phyloP scores from a whole-genome alignment of 768 basidiomycete genomes.

The Rhodotorula kratochvilovae region DNA sequence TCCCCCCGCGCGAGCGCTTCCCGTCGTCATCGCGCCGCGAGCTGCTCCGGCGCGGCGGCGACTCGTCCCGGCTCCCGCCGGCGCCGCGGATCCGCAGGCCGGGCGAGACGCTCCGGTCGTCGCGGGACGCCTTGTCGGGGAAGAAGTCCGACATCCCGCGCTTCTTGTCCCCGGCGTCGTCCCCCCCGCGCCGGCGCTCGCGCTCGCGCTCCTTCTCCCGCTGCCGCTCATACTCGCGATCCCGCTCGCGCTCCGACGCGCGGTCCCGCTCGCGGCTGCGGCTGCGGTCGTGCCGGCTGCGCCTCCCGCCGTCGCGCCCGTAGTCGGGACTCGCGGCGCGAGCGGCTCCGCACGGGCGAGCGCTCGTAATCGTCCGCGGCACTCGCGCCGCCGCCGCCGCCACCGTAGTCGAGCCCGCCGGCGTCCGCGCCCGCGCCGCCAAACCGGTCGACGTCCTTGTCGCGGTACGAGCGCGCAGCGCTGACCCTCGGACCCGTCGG shows the following conservation, averaged over 20 bases:
- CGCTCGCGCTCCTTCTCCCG: conserved; percentile 16
- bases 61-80: neutral
- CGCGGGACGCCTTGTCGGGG: conserved; percentile 7
- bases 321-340: conserved; percentile 7
- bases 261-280: conserved; percentile 8
- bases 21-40: conserved; percentile 6
- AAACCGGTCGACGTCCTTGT: conserved; percentile 36
- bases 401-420: conserved; percentile 36
- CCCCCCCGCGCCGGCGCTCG: neutral
- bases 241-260: conserved; percentile 8
- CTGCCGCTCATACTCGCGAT: conserved; percentile 22
- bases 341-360: conserved; percentile 9
- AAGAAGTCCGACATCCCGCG: conserved; percentile 20
- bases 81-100: conserved; percentile 18
- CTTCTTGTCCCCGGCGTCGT: neutral
- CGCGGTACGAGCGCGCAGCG: conserved; percentile 19
- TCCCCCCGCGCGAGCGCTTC: neutral
- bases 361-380: neutral
- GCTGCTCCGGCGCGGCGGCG: neutral
- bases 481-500: conserved; percentile 3
- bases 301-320: neutral
- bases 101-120: neutral
- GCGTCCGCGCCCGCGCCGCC: neutral
- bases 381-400: conserved; percentile 6
- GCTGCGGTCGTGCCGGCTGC: neutral